phyloP scores from a whole-genome alignment of 345 rosid genomes.

The Eucalyptus albens region DNA sequence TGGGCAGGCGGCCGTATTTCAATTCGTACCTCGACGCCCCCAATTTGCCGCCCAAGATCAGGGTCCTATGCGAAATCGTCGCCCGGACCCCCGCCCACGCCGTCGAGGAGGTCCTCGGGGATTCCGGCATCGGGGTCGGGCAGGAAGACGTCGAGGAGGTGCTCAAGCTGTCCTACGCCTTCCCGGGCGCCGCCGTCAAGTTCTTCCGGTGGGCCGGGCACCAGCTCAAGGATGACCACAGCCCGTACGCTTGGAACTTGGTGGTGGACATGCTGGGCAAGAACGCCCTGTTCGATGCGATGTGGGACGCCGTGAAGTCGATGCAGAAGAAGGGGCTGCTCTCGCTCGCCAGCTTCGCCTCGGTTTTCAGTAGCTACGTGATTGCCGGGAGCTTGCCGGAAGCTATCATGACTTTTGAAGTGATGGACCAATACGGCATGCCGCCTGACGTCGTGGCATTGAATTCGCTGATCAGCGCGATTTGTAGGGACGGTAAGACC shows the following conservation, averaged over 20 bases:
- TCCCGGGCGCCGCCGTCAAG: constrained; percentile 43
- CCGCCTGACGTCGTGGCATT: constrained; percentile 23
- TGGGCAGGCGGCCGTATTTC: constrained; percentile 8
- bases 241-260: constrained; percentile 62
- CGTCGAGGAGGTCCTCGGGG: constrained; percentile 26
- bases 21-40: constrained; percentile 23
- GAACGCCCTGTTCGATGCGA: constrained; percentile 41
- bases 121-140: constrained; percentile 21
- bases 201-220: constrained; percentile 58
- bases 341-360: constrained; percentile 53
- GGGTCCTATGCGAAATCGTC: constrained; percentile 28
- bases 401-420: constrained; percentile 38
- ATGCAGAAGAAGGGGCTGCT: constrained; percentile 28
- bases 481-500: constrained; percentile 42
- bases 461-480: constrained; percentile 55
- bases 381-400: constrained; percentile 16
- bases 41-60: constrained; percentile 16
- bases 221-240: constrained; percentile 27
- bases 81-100: constrained; percentile 29
- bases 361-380: constrained; percentile 49
- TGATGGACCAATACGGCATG: constrained; percentile 40
- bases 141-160: constrained; percentile 36
- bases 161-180: constrained; percentile 39
- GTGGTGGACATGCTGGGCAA: constrained; percentile 57
- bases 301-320: constrained; percentile 64